Evolutionary conservation across 306 rosid species (phyloP).

Genomic region (Begonia loranthoides): DNA sequence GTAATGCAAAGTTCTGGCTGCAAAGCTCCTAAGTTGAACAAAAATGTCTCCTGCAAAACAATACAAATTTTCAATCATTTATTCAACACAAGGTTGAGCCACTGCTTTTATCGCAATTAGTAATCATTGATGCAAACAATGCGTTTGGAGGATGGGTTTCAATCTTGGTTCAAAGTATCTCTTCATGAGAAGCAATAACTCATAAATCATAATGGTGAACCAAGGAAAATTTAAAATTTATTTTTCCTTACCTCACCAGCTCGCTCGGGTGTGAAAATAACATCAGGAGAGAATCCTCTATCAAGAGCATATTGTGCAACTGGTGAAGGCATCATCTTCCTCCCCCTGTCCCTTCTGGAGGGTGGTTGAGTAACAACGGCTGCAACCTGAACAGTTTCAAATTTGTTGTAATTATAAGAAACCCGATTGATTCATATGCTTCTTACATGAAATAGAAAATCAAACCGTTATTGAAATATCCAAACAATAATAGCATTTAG

Average conservation of each 20-base stretch:
- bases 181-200: too few relatives aligned
- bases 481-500: too few relatives aligned
- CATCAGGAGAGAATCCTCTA: slow-evolving; percentile 58
- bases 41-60: slow-evolving; percentile 46
- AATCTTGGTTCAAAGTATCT: too few relatives aligned
- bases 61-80: too few relatives aligned
- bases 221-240: too few relatives aligned
- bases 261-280: slow-evolving; percentile 62
- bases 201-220: too few relatives aligned
- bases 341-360: slow-evolving; percentile 75
- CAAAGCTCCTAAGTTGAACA: slow-evolving; percentile 55
- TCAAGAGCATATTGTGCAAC: slow-evolving; percentile 69
- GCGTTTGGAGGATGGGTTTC: too few relatives aligned
- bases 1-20: slow-evolving; percentile 69
- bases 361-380: slow-evolving; percentile 89
- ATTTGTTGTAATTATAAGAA: slow-evolving; percentile 3
- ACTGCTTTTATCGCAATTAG: too few relatives aligned
- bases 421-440: background rate
- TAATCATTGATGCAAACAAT: too few relatives aligned
- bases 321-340: slow-evolving; percentile 56
- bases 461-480: too few relatives aligned
- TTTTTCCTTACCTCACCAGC: slow-evolving; percentile 53
- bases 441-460: too few relatives aligned
- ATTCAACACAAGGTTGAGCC: too few relatives aligned
- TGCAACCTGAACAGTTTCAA: slow-evolving; percentile 42